Evolutionary conservation across 2,329 filamentous ascomycete genomes (phyloP), one percentile per base, ranked within the genome.

Genomic region (Exophiala dermatitidis): DNA sequence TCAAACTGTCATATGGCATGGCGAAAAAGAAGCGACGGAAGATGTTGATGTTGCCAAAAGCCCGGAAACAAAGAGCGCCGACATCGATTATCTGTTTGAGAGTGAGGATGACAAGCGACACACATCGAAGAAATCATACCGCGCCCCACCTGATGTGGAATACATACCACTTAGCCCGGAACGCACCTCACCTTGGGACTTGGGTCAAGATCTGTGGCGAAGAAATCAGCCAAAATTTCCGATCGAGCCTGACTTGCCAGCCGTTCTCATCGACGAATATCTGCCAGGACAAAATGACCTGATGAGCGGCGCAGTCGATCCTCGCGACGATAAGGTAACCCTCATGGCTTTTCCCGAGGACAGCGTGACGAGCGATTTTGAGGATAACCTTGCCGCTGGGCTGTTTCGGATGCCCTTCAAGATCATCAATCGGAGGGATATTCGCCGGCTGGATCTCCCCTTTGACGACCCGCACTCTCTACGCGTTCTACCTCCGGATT

Each of bases 371-470:
- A 37, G 45, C n/a, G 37, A 10, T 5, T n/a, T 4, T 37, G 43
- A 37, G 30, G 29, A 42, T 28, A 6, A 29, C 41, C 9, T 49
- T 3, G 4, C 28, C n/a, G 6, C 9, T 6, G 29, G 9, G 26
- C 34, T 31, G 31, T 31, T 30, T 2, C 40, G 30, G 7, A 57
- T 56, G 54, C 56, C 54, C 3, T 50, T 43, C 47, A 56, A 54
- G 28, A 38, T 57, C 43, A 28, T 57, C 30, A 8, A 32, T 3
- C 44, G 47, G 19, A 19, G 19, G 19, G 19, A 10, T 6, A 29
- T 4, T 9, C 44, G 10, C 50, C 57, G 8, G 45, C 28, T 12
- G 12, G 31, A 49, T 29, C 49, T 56, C 2, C 46, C 50, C 6
- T 47, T 53, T 40, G 12, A 28, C 6, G 38, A 51, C 29, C 5